These are phyloP conservation scores for Colletotrichum tanaceti DNA, from an alignment of 2,329 filamentous ascomycete genomes.

Conservation along the genomic window DNA sequence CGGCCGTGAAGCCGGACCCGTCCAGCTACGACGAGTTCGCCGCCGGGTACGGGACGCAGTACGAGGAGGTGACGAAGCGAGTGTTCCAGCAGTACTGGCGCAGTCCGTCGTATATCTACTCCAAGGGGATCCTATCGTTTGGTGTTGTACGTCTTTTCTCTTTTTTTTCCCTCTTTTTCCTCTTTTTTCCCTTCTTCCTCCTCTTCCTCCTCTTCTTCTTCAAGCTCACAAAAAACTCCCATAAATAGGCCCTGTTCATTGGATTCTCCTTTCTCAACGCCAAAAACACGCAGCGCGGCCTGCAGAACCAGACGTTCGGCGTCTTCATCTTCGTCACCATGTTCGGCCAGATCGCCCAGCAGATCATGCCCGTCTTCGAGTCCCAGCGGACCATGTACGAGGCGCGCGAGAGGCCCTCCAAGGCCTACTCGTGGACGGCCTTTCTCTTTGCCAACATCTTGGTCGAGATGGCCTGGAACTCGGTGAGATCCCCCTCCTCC, in stretches of 20 bases:
- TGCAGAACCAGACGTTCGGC: slow-evolving; percentile 78
- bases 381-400: slow-evolving; percentile 77
- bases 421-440: slow-evolving; percentile 75
- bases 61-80: slow-evolving; percentile 51
- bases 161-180: no score
- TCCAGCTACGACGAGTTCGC: slow-evolving; percentile 51
- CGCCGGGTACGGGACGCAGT: slow-evolving; percentile 47
- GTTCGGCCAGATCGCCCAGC: slow-evolving; percentile 73
- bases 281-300: slow-evolving; percentile 69
- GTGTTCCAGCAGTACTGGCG: slow-evolving; percentile 52
- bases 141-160: slow-evolving; percentile 16
- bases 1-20: slow-evolving; percentile 5
- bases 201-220: no score
- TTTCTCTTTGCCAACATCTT: slow-evolving; percentile 72
- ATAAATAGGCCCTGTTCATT: slow-evolving; percentile 66
- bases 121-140: slow-evolving; percentile 54
- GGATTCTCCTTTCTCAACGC: slow-evolving; percentile 75
- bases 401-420: slow-evolving; percentile 73
- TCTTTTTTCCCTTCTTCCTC: no score
- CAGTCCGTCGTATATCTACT: slow-evolving; percentile 71
- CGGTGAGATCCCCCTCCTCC: slow-evolving; percentile 55
- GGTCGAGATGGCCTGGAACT: slow-evolving; percentile 76
- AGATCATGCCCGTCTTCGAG: slow-evolving; percentile 78
- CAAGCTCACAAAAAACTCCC: no score
- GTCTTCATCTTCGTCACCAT: slow-evolving; percentile 79